Conservation (phyloP, 2,329 filamentous ascomycete species). For the Arthrobotrys pseudoclavata region DNA sequence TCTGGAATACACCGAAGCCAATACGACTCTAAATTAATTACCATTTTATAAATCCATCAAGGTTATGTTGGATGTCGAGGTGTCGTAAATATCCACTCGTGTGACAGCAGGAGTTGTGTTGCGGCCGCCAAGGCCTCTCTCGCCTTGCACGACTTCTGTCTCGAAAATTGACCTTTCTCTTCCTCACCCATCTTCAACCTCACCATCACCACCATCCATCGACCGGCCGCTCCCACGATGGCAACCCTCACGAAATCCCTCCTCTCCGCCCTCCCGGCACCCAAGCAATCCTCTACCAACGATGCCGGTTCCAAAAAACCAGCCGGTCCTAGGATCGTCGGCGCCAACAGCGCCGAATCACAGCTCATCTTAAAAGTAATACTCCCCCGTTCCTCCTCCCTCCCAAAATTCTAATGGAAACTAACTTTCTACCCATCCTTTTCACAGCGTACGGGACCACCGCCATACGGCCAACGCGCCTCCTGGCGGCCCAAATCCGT, state of each 20-base stretch:
- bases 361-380: conserved; percentile 83
- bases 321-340: conserved; percentile 85
- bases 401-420: conserved; percentile 32
- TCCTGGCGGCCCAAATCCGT: conserved; percentile 90
- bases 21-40: not conserved
- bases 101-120: conserved; percentile 27
- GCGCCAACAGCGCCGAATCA: conserved; percentile 83
- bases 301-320: conserved; percentile 70
- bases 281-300: conserved; percentile 59
- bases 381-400: conserved; percentile 26
- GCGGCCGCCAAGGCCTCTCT: conserved; percentile 34
- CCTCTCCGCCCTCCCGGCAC: conserved; percentile 62
- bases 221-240: conserved; percentile 52
- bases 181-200: conserved; percentile 10
- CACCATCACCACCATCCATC: conserved; percentile 18
- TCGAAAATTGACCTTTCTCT: conserved; percentile 32
- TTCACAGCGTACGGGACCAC: conserved; percentile 80
- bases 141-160: not conserved
- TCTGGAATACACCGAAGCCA: conserved; percentile 1
- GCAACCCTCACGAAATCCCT: conserved; percentile 63
- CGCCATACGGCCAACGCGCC: conserved; percentile 85
- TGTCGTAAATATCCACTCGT: not conserved
- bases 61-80: not conserved
- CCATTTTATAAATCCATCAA: not conserved
- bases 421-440: conserved; percentile 60